A percentile compares a stretch with the other conserved stretches of the same genome.
Conservation (phyloP, 2,329 filamentous ascomycete genomes). For the Aspergillus vadensis region DNA sequence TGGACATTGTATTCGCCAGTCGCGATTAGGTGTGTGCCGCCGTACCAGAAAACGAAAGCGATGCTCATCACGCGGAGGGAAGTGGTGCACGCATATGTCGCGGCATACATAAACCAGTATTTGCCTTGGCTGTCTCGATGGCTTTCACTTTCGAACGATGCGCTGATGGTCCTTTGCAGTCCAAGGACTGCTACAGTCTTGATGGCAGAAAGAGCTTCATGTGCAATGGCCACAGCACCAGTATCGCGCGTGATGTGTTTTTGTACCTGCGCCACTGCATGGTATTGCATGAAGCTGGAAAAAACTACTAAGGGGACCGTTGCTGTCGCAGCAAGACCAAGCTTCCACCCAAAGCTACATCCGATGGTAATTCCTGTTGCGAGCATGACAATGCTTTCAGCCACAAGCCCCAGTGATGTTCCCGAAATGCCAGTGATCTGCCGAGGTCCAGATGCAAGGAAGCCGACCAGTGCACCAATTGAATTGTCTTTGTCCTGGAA, state of each 20-base stretch:
- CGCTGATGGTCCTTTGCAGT: constrained; percentile 5
- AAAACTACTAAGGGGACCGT: constrained; percentile 8
- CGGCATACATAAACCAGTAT: constrained; percentile 27
- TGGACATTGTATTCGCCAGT: constrained; percentile 46
- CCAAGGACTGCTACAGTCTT: constrained; percentile 13
- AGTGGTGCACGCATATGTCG: constrained; percentile 28
- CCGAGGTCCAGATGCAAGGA: neutral
- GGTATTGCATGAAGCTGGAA: constrained; percentile 9
- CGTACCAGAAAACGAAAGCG: constrained; percentile 64
- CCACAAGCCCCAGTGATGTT: constrained; percentile 2
- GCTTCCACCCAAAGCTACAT: constrained; percentile 13
- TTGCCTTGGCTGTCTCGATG: constrained; percentile 25
- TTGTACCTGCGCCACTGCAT: neutral
- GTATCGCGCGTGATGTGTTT: neutral
- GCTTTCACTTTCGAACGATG: neutral
- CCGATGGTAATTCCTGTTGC: constrained; percentile 3
- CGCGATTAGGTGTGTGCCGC: constrained; percentile 55
- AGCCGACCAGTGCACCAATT: neutral
- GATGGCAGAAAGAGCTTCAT: constrained; percentile 12
- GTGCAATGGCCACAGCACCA: neutral
- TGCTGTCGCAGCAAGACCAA: constrained; percentile 11
- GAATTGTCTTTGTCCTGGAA: constrained; percentile 7
- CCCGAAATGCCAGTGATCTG: constrained; percentile 9
- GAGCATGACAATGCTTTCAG: constrained; percentile 11
- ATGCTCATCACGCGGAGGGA: constrained; percentile 27